Evolutionary conservation across 176 grass and related monocot species (phyloP).

Genomic region (Carex cristatella): DNA sequence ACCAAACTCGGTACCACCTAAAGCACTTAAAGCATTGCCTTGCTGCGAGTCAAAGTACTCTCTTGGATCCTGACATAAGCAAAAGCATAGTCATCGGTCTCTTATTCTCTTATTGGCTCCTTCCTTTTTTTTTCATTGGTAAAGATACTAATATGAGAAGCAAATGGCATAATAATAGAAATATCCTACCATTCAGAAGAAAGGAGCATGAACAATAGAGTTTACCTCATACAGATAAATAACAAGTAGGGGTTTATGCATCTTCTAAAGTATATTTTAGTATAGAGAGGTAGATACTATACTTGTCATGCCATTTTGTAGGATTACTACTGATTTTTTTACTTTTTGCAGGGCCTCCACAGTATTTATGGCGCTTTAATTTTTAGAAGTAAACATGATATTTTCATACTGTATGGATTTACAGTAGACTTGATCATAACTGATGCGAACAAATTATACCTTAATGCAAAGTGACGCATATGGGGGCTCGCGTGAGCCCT

Average conservation of each 20-base stretch:
- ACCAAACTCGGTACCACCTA: conserved; percentile 53
- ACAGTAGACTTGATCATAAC: neutral
- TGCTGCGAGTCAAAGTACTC: conserved; percentile 98
- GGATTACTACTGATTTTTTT: neutral
- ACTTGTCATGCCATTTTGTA: neutral
- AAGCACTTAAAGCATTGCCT: conserved; percentile 83
- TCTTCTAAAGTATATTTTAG: neutral
- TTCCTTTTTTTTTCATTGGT: neutral
- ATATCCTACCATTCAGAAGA: neutral
- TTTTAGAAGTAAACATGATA: neutral
- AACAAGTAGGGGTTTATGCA: neutral
- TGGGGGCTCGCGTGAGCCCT: conserved; percentile 44
- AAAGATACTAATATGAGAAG: neutral
- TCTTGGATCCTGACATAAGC: conserved; percentile 68
- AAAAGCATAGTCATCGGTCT: neutral
- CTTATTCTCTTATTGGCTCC: neutral
- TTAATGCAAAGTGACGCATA: conserved; percentile 88
- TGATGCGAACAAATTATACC: conserved; percentile 30
- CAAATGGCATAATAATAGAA: neutral
- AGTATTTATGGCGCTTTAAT: neutral
- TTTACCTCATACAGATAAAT: neutral
- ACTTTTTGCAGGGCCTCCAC: neutral
- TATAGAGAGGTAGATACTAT: neutral
- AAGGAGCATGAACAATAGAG: neutral
- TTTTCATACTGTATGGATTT: neutral